phyloP scores from a whole-genome alignment of 257 asterid genomes.

The Catharanthus roseus region DNA sequence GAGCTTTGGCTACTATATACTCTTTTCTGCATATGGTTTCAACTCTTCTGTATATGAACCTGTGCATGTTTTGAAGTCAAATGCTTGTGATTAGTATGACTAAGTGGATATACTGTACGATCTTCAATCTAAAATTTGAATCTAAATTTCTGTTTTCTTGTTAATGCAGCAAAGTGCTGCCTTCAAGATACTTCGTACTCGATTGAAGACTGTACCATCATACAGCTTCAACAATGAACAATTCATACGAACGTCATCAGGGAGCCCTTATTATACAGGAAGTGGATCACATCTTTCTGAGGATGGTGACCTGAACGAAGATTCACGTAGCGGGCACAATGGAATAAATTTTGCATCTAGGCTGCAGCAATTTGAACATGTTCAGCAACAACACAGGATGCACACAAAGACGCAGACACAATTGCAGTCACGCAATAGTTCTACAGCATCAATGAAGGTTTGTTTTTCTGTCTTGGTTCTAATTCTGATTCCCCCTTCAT shows the following conservation, averaged over 20 bases:
- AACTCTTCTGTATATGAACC: not conserved
- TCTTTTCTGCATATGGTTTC: no score
- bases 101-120: not conserved
- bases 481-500: not conserved
- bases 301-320: constrained; percentile 51
- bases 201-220: constrained; percentile 84
- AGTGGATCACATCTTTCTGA: constrained; percentile 41
- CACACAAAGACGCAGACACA: constrained; percentile 45
- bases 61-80: not conserved
- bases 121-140: not conserved
- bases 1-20: not conserved
- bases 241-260: constrained; percentile 40
- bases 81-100: not conserved
- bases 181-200: constrained; percentile 84
- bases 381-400: constrained; percentile 72
- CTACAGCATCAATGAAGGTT: constrained; percentile 61
- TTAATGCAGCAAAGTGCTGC: constrained; percentile 93
- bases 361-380: constrained; percentile 67
- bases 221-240: constrained; percentile 67
- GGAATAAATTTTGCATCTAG: constrained; percentile 63
- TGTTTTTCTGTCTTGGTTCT: constrained; percentile 13
- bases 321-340: constrained; percentile 31
- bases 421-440: constrained; percentile 33
- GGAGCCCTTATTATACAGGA: constrained; percentile 30
- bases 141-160: not conserved